Base-by-base conservation (phyloP, 2,329 filamentous ascomycete species). In the Alternaria infectoria region DNA sequence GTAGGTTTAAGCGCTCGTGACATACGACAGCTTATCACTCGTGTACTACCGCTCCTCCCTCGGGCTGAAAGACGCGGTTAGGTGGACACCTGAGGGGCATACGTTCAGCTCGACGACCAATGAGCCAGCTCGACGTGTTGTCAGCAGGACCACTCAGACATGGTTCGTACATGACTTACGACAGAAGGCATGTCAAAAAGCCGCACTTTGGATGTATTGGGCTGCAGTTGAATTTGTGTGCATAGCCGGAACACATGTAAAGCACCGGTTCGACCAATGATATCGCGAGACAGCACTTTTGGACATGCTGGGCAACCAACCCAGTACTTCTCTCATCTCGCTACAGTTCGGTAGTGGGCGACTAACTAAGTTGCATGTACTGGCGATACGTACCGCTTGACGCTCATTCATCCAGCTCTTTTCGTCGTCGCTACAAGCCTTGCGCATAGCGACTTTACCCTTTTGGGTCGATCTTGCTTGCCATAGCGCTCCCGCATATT, bases 171-270 rank as follows among this genome's bases (percentile, higher is more conserved):
- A 71, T 67, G 54, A 47, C 54, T 64, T 62, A 73, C 63, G 71
- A 70, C 64, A 55, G 68, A 61, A 63, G 59, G 56, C 45, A 54
- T 61, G 51, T 65, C 63, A 57, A 51, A 61, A 69, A 62, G 59
- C 66, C 70, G 43, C 45, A 59, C 59, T 52, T 28, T 55, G 44
- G 64, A 77, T 72, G 67, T 70, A 78, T 77, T 77, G 75, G 74
- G 67, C 69, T 68, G 58, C 67, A 72, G 67, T 61, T 63, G 67
- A 70, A 73, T 69, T 66, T 73, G 64, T 71, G 69, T 74, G 72
- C 74, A 75, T 77, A 71, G 67, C 69, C 72, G 74, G 70, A 63
- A 78, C 74, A 71, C 55, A 70, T 67, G 71, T 69, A 74, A 72
- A 70, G 73, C 71, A 71, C 59, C 55, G 55, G 25, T 54, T 57